Base-by-base conservation (phyloP, 352 stramenopile genomes). In the Phytophthora pseudosyringae region DNA sequence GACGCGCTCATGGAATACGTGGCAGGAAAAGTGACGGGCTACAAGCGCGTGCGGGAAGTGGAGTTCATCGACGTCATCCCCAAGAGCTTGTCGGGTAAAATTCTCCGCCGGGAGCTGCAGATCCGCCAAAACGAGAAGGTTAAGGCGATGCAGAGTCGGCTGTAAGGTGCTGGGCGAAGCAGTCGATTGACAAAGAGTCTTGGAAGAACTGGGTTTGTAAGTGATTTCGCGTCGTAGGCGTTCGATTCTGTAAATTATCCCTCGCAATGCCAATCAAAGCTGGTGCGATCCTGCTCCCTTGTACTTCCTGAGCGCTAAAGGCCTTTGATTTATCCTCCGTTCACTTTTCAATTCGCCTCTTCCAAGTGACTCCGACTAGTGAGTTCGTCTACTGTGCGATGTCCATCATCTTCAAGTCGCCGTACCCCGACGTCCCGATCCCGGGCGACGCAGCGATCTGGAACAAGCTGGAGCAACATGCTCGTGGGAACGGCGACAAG, bases 31-130 rank as follows among this genome's bases (percentile, higher is more conserved):
- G 90, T 98, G 12, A 83, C 89, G 38, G 49, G 67, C 29, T 91
- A 95, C 77, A 98, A 98, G 69, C 78, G 90, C 18, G 72, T 98
- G n/a, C 76, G 86, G 49, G 83, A 89, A 35, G 81, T 98, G 32
- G 62, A 90, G 12, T 98, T 98, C 71, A 78, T 90, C 11, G 84
- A 97, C 49, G 69, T 62, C 21, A 97, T 98, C 51, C 95, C 95
- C 5, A 98, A 98, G 70, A 97, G 76, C 50, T 66, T 89, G 4
- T 91, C 82, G 36, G 95, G 95, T 29, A 98, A 98, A 82, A 97
- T 98, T 50, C 73, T 98, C 11, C 80, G 95, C 40, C 76, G 94
- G 10, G 67, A 95, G 40, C 67, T 98, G 21, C 78, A 89, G 40
- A 64, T 64, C 29, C 58, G 55, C 31, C 71, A 78, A 43, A 68